phyloP scores from a whole-genome alignment of 1,284 basidiomycete species.

The Cutaneotrichosporon cyanovorans region DNA sequence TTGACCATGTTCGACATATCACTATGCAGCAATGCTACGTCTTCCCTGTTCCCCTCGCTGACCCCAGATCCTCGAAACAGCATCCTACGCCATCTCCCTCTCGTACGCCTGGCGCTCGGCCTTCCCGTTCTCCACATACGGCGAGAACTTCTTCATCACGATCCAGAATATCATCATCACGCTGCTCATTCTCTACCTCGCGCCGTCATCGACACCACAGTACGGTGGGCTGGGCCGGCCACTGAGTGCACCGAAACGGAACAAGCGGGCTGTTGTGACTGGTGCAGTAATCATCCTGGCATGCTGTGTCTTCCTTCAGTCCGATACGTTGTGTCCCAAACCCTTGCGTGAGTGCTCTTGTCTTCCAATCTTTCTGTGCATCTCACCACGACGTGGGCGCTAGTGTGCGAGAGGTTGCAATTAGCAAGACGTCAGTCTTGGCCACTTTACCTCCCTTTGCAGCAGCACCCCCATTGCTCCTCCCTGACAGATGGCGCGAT shows the following conservation, averaged over 20 bases:
- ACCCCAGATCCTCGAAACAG: conserved; percentile 59
- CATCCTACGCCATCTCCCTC: conserved; percentile 76
- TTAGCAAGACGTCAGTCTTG: too few species aligned
- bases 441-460: too few species aligned
- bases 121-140: conserved; percentile 92
- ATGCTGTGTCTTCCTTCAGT: conserved; percentile 50
- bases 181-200: conserved; percentile 63
- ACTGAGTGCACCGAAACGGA: neutral
- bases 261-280: neutral
- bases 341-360: conserved; percentile 27
- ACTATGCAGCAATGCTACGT: neutral
- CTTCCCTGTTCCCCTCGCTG: neutral
- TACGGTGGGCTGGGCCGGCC: conserved; percentile 10
- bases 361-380: too few species aligned
- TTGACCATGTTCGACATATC: too few species aligned
- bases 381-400: too few species aligned
- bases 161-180: conserved; percentile 76
- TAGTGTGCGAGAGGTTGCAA: too few species aligned
- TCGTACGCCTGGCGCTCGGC: conserved; percentile 74
- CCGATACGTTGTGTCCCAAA: conserved; percentile 33
- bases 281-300: conserved; percentile 48
- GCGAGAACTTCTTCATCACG: conserved; percentile 83
- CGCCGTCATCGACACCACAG: conserved; percentile 8
- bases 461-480: too few species aligned
- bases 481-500: too few species aligned